These are phyloP conservation scores for Ustulina deusta DNA, from an alignment of 2,329 filamentous ascomycete genomes.

Conservation along the genomic window DNA sequence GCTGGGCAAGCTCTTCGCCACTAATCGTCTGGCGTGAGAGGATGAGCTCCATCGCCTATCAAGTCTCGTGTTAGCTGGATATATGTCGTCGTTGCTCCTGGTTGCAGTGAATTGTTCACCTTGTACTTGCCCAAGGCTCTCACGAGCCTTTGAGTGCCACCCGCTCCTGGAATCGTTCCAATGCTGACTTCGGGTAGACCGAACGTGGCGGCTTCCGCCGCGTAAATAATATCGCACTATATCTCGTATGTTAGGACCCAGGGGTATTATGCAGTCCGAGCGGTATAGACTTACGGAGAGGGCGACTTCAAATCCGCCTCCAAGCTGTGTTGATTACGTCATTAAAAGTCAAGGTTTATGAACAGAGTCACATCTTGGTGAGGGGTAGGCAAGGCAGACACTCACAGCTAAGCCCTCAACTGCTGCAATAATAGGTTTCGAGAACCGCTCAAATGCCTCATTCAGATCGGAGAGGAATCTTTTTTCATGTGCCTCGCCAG, in stretches of 20 bases:
- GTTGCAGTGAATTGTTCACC: slow-evolving; percentile 38
- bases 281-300: slow-evolving; percentile 54
- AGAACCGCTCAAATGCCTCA: slow-evolving; percentile 52
- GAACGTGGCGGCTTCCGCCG: slow-evolving; percentile 83
- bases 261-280: not conserved
- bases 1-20: slow-evolving; percentile 54
- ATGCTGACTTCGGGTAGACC: slow-evolving; percentile 97
- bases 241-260: slow-evolving; percentile 12
- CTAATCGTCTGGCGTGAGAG: slow-evolving; percentile 56
- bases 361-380: not conserved
- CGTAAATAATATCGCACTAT: slow-evolving; percentile 70
- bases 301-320: slow-evolving; percentile 64
- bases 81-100: not conserved
- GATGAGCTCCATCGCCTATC: slow-evolving; percentile 60
- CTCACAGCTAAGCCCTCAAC: slow-evolving; percentile 64
- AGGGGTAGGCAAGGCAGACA: slow-evolving; percentile 26
- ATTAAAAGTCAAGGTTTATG: not conserved
- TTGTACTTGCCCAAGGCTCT: slow-evolving; percentile 53
- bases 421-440: slow-evolving; percentile 62
- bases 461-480: slow-evolving; percentile 57
- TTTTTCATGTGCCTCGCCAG: slow-evolving; percentile 46
- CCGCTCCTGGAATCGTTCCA: slow-evolving; percentile 89
- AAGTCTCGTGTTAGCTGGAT: slow-evolving; percentile 26
- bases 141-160: slow-evolving; percentile 75
- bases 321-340: slow-evolving; percentile 52